Evolutionary conservation across 331 rosid species (phyloP), one percentile per base, ranked within the genome.

Genomic region (Malus hybrid): DNA sequence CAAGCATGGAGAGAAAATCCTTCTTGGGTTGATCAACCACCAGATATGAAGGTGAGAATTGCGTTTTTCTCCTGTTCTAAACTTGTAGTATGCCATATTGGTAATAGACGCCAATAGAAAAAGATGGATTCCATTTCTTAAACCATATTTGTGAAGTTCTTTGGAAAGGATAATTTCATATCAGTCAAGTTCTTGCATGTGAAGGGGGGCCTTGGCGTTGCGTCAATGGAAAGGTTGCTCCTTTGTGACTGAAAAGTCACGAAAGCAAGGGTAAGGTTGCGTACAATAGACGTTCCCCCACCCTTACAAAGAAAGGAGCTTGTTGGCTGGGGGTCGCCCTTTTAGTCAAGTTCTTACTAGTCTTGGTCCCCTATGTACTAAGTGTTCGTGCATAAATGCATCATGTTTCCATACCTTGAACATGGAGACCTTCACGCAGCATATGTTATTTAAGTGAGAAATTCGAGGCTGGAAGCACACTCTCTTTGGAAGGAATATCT

Each of bases 1-100:
- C 91, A 78, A 76, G 92, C 91, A 24, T 94, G 97, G 99, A 85
- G 82, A 86, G 92, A 87, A 77, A 92, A 92, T 74, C 96, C 96
- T 75, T 86, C 89, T 33, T 94, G 99, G 99, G 86, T 29, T 64
- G 97, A 92, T 82, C 86, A 80, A 78, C 82, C 91, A 65, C 82
- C 93, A 18, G 70, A 83, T 60, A 70, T 92, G 74, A 86, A 92
- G 97, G 99, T 94, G 69, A 79, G 79, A 24, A 24, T 24, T 24
- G 24, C 24, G 24, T 24, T 24, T 24, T 24, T 24, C 24, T 24
- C 24, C 24, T 24, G 24, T 24, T 24, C 24, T 24, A 24, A 19
- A 18, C 22, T 67, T 65, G 24, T 28, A 33, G 19, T 52, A 10
- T 67, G 52, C 29, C 65, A 32, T 31, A 20, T 71, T n/a, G 66